Percentiles rank a stretch among this genome's conserved stretches.
Conservation (phyloP, 345 rosid species). For the Citropsis articulata region DNA sequence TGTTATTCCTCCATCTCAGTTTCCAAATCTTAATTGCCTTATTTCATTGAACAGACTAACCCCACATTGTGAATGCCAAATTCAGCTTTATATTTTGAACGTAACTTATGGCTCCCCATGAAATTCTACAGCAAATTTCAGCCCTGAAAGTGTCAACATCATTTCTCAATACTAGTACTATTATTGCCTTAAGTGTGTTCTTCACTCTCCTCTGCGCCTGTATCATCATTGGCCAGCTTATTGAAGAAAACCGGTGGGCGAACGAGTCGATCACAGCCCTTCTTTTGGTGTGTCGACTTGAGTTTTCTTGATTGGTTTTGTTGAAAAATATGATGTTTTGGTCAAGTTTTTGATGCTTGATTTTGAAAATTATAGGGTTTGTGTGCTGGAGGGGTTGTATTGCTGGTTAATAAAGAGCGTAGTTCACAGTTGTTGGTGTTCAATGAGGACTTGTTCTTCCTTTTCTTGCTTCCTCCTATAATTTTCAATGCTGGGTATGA, state of each 20-base stretch:
- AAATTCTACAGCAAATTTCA: conserved; percentile 16
- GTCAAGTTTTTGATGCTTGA: not conserved
- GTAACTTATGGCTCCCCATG: conserved; percentile 33
- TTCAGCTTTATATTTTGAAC: not conserved
- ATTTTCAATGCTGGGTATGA: conserved; percentile 78
- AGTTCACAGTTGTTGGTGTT: conserved; percentile 39
- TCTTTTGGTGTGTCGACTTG: conserved; percentile 36
- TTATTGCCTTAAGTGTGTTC: conserved; percentile 52
- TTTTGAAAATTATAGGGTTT: conserved; percentile 43
- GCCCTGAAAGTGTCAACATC: conserved; percentile 26
- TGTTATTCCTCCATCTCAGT: not conserved
- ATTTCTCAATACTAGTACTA: conserved; percentile 31
- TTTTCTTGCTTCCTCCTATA: conserved; percentile 70
- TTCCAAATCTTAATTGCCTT: not conserved
- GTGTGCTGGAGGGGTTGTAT: conserved; percentile 51
- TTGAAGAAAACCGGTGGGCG: conserved; percentile 72
- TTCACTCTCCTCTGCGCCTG: conserved; percentile 62
- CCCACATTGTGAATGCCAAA: conserved; percentile 23
- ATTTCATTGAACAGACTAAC: not conserved
- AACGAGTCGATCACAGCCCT: conserved; percentile 71
- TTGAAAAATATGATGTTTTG: not conserved
- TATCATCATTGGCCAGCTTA: conserved; percentile 60
- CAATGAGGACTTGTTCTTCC: conserved; percentile 72
- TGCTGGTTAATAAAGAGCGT: conserved; percentile 38
- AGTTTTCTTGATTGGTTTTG: conserved; percentile 8